phyloP scores from a whole-genome alignment of 2,329 filamentous ascomycete genomes.

The Botrytis sinoallii region DNA sequence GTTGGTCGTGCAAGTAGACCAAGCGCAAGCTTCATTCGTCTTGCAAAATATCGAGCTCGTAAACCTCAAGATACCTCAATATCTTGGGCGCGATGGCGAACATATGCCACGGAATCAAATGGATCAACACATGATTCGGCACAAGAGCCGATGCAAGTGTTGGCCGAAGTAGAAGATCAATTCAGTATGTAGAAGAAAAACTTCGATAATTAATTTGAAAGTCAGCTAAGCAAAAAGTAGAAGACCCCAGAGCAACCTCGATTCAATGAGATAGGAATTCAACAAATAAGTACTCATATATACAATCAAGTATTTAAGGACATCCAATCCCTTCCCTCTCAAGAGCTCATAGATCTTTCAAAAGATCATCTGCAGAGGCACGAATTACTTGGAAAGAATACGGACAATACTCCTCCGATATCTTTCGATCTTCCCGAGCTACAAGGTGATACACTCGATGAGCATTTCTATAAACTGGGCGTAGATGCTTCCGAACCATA shows the following conservation, averaged over 20 bases:
- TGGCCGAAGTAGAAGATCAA: slow-evolving; percentile 11
- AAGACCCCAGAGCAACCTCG: slow-evolving; percentile 56
- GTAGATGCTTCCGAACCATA: slow-evolving; percentile 85
- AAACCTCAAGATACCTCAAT: slow-evolving; percentile 29
- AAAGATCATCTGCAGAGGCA: slow-evolving; percentile 80
- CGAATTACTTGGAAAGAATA: slow-evolving; percentile 86
- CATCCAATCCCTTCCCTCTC: slow-evolving; percentile 53
- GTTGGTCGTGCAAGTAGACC: slow-evolving; percentile 34
- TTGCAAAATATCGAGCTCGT: slow-evolving; percentile 49
- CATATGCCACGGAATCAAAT: neutral
- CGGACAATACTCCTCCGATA: slow-evolving; percentile 71
- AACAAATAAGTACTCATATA: slow-evolving; percentile 83
- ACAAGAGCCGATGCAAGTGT: neutral
- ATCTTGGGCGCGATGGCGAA: slow-evolving; percentile 41
- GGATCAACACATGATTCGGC: slow-evolving; percentile 2
- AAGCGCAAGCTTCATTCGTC: slow-evolving; percentile 48
- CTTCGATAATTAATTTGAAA: neutral
- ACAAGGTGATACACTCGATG: slow-evolving; percentile 78
- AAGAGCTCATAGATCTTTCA: slow-evolving; percentile 74
- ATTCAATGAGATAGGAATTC: slow-evolving; percentile 90
- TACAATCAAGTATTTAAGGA: slow-evolving; percentile 78
- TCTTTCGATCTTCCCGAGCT: slow-evolving; percentile 81
- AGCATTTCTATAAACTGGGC: slow-evolving; percentile 89
- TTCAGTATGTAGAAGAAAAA: neutral
- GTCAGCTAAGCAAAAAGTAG: slow-evolving; percentile 25